Evolutionary conservation across 306 rosid species (phyloP), one percentile per base, ranked within the genome.

Genomic region (Acacia confusa): DNA sequence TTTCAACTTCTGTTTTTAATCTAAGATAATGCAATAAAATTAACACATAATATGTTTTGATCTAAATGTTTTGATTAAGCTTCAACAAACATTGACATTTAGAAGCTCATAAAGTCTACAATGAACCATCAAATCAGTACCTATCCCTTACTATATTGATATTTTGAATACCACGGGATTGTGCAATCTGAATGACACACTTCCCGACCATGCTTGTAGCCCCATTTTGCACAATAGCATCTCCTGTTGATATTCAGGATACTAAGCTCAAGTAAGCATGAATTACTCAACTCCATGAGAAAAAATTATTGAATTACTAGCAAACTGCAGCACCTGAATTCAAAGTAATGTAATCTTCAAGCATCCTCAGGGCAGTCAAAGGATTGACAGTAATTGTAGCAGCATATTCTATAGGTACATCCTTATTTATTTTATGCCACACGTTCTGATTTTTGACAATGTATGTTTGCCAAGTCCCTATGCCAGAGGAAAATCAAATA

Each of bases 171-270:
- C 95, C 94, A 28, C 89, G 95, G 50, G 80, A 70, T 50, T 70
- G 81, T 28, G 99, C 97, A 82, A 95, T 90, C 93, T 95, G 99
- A 91, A 95, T 91, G 66, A 92, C 85, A 79, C 99, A 95, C 85
- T 91, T 95, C 66, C 99, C 99, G 78, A 95, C 99, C 76, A 95
- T 93, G 93, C 99, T 92, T 57, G 97, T 93, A 11, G 99, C 94
- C 82, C 99, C 99, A 84, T 95, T 93, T 90, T 95, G 99, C 83
- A 95, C 97, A 80, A 95, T 86, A 82, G 92, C 79, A 83, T 93
- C 95, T 71, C 99, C 99, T 95, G 85, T 71, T 48, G 58, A 80
- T 58, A 53, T 67, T 79, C 78, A 74, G 20, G 80, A 57, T 57
- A 81, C 65, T 28, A 73, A 71, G 63, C 60, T 58, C 41, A 60